phyloP scores from a whole-genome alignment of 23 red algal species.

The Gracilariopsis chorda region DNA sequence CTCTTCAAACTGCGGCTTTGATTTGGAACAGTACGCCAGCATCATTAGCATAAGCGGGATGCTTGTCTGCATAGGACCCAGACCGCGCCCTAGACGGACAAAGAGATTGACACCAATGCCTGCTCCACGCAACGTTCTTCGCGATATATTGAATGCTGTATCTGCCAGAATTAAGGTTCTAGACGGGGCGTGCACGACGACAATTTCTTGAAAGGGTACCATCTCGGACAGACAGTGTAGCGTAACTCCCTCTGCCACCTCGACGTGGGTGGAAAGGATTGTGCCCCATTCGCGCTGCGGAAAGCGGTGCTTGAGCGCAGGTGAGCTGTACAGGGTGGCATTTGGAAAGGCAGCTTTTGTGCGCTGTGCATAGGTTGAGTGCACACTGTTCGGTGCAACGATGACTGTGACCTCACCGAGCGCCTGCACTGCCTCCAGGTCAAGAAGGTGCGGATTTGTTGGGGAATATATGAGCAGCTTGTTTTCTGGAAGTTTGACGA shows the following conservation, averaged over 20 bases:
- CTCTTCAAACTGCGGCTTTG: constrained; percentile 19
- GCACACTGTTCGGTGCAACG: constrained; percentile 28
- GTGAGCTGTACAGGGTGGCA: constrained; percentile 39
- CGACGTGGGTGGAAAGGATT: not conserved
- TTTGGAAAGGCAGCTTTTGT: not conserved
- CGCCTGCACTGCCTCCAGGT: constrained; percentile 1
- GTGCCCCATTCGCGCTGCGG: constrained; percentile 38
- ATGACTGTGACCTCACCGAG: constrained; percentile 23
- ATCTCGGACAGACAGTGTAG: not conserved
- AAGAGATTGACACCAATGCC: not conserved
- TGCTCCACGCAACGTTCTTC: not conserved
- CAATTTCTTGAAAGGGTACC: constrained; percentile 18
- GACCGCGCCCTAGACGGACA: not conserved
- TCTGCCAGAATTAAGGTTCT: not conserved
- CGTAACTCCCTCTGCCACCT: not conserved
- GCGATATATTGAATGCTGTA: constrained; percentile 25
- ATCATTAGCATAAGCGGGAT: constrained; percentile 15
- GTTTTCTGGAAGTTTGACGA: constrained; percentile 9
- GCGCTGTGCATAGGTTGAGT: constrained; percentile 13
- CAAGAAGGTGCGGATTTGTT: not conserved
- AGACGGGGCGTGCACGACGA: not conserved
- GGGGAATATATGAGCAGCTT: constrained; percentile 37
- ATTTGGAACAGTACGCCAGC: not conserved
- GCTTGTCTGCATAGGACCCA: not conserved
- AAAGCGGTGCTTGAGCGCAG: not conserved